These are phyloP conservation scores for Fusarium nelsonii DNA, from an alignment of 2,329 filamentous ascomycete species.

Conservation along the genomic window DNA sequence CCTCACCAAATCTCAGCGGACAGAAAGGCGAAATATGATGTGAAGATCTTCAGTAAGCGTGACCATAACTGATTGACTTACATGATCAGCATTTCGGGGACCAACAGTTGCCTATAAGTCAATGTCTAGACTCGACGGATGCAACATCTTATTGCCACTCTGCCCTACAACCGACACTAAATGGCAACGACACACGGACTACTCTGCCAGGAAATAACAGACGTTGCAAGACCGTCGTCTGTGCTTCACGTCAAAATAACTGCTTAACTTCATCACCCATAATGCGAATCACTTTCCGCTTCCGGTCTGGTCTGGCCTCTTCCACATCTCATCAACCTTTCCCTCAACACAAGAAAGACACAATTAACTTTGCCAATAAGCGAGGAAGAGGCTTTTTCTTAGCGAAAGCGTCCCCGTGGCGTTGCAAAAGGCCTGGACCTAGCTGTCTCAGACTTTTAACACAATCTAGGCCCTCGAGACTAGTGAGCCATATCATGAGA, in stretches of 20 bases:
- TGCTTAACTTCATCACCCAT: not conserved
- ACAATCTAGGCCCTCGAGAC: slow-evolving; percentile 1
- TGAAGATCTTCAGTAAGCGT: not conserved
- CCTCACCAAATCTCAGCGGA: not conserved
- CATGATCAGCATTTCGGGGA: slow-evolving; percentile 1
- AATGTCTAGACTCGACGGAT: not conserved
- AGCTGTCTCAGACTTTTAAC: slow-evolving; percentile 20
- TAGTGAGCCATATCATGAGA: not conserved
- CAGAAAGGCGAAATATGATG: slow-evolving; percentile 3
- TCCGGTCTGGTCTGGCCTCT: not conserved
- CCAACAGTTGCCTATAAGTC: not conserved
- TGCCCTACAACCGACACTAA: slow-evolving; percentile 5
- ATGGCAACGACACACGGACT: not conserved
- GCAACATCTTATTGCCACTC: slow-evolving; percentile 6
- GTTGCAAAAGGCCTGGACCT: slow-evolving; percentile 3
- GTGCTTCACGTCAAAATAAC: slow-evolving; percentile 5
- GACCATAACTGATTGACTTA: not conserved
- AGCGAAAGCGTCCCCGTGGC: slow-evolving; percentile 20
- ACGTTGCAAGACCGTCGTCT: slow-evolving; percentile 14
- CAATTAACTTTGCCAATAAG: slow-evolving; percentile 4
- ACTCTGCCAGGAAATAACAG: slow-evolving; percentile 15
- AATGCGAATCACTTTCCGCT: slow-evolving; percentile 1
- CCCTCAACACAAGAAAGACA: not conserved
- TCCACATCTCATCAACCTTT: slow-evolving; percentile 2
- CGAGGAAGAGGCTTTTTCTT: slow-evolving; percentile 2